Base-by-base conservation (phyloP, 2,329 filamentous ascomycete species). In the Epicoccum nigrum region DNA sequence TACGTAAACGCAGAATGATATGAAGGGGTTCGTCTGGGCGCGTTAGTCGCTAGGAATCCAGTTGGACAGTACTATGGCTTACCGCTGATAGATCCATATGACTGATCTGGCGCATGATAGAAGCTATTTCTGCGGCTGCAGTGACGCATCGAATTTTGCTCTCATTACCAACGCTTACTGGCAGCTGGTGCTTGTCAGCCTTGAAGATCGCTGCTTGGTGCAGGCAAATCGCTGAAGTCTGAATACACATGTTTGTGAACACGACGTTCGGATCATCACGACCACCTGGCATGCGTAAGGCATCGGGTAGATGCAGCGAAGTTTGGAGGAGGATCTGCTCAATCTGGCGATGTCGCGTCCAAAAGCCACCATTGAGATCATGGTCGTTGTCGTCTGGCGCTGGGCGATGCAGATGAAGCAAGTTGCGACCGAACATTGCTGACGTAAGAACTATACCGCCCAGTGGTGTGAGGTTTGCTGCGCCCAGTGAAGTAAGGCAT, bases 141-240 rank as follows among this genome's bases (percentile, higher is more conserved):
- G 92, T 92, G 52, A 97, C 91, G 65, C 94, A 97, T 55, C 94
- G 84, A 12, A 94, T 85, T 72, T 96, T 97, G 72, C 92, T 96
- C 69, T 97, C 93, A 1, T 89, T 86, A 57, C 89, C 87, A 38
- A 97, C 87, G 15, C 88, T 86, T 1, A 83, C 78, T 0, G 90
- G 86, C 54, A 97, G 77, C 45, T 86, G 84, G 72, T 96, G 88
- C 75, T 92, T 94, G 65, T 97, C 93, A 0, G 92, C 92, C 71
- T 97, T 97, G 81, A 93, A 97, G 16, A 99, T 97, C 20, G 94
- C 94, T 2, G 93, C 94, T 76, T 99, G 94, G 67, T 99, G 94
- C n/a, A 99, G 79, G 71, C 93, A 97, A 45, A 99, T 97, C 1
- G 91, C 92, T 1, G 92, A 96, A 0, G 94, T 96, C 70, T 97